Percentiles rank a stretch among this genome's conserved stretches.
Evolutionary conservation across 208 protist species (phyloP).

Genomic region (Leishmania major): DNA sequence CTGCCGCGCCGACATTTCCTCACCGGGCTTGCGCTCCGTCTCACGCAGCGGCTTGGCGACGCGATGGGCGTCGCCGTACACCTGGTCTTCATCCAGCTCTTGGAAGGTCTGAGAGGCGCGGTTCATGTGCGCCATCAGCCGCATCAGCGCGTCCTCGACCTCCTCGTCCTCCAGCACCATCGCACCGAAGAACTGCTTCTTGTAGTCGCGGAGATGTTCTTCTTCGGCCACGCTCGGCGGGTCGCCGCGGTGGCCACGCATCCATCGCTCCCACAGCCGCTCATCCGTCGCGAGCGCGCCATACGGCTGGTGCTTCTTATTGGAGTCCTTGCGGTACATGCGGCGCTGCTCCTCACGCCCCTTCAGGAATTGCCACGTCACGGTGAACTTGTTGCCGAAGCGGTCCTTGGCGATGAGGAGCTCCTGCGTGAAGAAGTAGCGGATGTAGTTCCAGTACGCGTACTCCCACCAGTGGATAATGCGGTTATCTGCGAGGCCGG

Average conservation of each 20-base stretch:
- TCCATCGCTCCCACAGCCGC: conserved; percentile 87
- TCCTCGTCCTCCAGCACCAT: conserved; percentile 90
- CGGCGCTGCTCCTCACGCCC: conserved; percentile 85
- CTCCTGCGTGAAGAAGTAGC: conserved; percentile 91
- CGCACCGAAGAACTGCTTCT: conserved; percentile 84
- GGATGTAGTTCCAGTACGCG: conserved; percentile 89
- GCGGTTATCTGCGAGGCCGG: conserved; percentile 83
- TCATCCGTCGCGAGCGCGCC: conserved; percentile 85
- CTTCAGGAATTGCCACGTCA: conserved; percentile 86
- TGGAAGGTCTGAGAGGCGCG: conserved; percentile 76
- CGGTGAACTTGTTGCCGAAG: conserved; percentile 90
- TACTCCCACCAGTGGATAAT: conserved; percentile 88
- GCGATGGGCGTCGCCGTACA: conserved; percentile 81
- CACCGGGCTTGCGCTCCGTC: conserved; percentile 65
- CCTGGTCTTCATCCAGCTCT: conserved; percentile 88
- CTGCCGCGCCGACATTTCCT: conserved; percentile 60
- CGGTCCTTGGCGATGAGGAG: conserved; percentile 90
- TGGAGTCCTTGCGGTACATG: conserved; percentile 86
- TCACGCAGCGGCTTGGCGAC: conserved; percentile 70
- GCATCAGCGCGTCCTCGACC: conserved; percentile 89
- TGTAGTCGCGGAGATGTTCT: conserved; percentile 83
- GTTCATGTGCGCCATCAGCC: conserved; percentile 89
- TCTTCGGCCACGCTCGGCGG: conserved; percentile 84
- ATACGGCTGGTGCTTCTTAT: conserved; percentile 88
- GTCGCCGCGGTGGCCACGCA: conserved; percentile 86